Conservation (phyloP, 2,329 filamentous ascomycete genomes). For the Lachnellula occidentalis region DNA sequence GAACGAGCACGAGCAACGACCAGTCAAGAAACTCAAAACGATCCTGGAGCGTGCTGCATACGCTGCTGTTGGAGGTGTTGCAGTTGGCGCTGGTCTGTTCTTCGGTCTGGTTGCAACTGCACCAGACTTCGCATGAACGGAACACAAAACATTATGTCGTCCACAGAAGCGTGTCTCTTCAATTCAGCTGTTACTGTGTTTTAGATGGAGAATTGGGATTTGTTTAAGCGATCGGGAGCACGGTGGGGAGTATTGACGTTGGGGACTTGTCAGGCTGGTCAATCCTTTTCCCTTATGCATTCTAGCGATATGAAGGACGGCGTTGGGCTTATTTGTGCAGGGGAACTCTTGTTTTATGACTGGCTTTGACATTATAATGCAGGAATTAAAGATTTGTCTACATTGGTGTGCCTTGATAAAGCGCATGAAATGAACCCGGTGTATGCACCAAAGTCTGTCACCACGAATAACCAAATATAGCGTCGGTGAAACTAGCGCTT, state of each 20-base stretch:
- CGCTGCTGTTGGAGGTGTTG: conserved; percentile 33
- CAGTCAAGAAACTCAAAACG: conserved; percentile 27
- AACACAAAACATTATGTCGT: not conserved
- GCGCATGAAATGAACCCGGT: not conserved
- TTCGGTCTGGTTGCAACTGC: conserved; percentile 35
- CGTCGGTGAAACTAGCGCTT: not conserved
- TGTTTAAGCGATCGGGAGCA: conserved; percentile 9
- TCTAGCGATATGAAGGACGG: conserved; percentile 18
- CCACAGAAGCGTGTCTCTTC: conserved; percentile 1
- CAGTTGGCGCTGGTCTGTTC: conserved; percentile 33
- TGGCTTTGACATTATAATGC: conserved; percentile 12
- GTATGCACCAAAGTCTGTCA: not conserved
- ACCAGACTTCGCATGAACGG: conserved; percentile 27
- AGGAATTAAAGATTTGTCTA: conserved; percentile 12
- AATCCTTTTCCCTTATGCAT: conserved; percentile 16
- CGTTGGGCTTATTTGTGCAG: conserved; percentile 14
- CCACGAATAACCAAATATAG: not conserved
- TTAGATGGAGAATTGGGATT: not conserved
- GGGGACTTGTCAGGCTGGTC: conserved; percentile 11
- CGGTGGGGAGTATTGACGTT: conserved; percentile 3
- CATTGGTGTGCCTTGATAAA: not conserved
- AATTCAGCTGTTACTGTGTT: conserved; percentile 2
- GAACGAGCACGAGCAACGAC: conserved; percentile 12
- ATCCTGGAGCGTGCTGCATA: conserved; percentile 26
- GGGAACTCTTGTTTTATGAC: conserved; percentile 6